phyloP scores from a whole-genome alignment of 768 basidiomycete genomes.

The Lentinula raphanica region DNA sequence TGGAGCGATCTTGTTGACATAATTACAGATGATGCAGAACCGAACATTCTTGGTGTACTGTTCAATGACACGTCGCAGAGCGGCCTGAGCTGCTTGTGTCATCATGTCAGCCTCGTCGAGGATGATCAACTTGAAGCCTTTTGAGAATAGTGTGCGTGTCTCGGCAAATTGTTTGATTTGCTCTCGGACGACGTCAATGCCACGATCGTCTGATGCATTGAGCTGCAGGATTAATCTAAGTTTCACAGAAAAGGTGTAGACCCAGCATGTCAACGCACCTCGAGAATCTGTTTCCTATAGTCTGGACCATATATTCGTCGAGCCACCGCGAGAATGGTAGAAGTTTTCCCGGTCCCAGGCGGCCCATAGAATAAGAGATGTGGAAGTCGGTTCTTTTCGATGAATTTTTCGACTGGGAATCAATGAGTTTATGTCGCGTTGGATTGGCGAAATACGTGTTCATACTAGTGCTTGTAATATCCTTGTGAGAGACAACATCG shows the following conservation, averaged over 20 bases:
- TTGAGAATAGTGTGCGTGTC: slow-evolving; percentile 85
- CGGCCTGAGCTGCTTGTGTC: slow-evolving; percentile 96
- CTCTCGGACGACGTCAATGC: slow-evolving; percentile 97
- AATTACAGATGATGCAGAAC: slow-evolving; percentile 99
- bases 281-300: slow-evolving; percentile 89
- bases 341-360: slow-evolving; percentile 97
- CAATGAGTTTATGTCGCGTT: slow-evolving; percentile 7
- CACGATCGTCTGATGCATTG: slow-evolving; percentile 97
- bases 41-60: slow-evolving; percentile 98
- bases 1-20: slow-evolving; percentile 98
- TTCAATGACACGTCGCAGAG: slow-evolving; percentile 94
- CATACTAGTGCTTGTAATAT: slow-evolving; percentile 92
- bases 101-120: slow-evolving; percentile 99
- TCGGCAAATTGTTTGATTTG: slow-evolving; percentile 99
- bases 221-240: slow-evolving; percentile 45
- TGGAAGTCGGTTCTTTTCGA: slow-evolving; percentile 88
- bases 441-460: slow-evolving; percentile 4
- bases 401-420: slow-evolving; percentile 88
- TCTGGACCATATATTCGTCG: slow-evolving; percentile 86
- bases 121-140: slow-evolving; percentile 96
- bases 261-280: slow-evolving; percentile 43
- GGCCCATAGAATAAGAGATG: slow-evolving; percentile 97
- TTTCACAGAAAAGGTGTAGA: slow-evolving; percentile 4
- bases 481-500: slow-evolving; percentile 95
- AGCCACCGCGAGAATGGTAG: slow-evolving; percentile 93